Conservation (phyloP, 768 basidiomycete species). For the Serendipita sp. region DNA sequence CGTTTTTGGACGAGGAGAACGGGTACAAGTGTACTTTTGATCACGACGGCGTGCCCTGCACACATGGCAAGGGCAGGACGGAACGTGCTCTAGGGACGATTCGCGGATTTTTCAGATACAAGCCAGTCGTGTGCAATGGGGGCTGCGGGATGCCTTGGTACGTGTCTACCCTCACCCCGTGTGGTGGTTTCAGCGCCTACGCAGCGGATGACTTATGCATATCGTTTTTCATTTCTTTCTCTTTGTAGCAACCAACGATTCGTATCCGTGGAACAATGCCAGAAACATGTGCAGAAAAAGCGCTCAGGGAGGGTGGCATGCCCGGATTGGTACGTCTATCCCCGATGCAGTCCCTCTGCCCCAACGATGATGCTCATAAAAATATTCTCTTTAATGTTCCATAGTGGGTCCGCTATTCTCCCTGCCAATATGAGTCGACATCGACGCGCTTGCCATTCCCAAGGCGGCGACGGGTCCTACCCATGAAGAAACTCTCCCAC, state of each 20-base stretch:
- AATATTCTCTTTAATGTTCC: background rate
- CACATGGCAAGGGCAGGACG: background rate
- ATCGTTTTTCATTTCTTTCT: background rate
- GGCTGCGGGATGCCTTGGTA: background rate
- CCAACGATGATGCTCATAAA: background rate
- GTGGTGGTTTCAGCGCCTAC: background rate
- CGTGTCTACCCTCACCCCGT: too few relatives aligned
- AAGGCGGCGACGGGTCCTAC: background rate
- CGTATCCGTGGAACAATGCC: conserved; percentile 3
- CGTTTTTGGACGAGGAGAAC: conserved; percentile 5
- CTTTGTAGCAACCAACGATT: background rate
- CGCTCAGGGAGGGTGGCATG: conserved; percentile 1
- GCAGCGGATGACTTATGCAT: background rate
- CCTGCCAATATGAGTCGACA: conserved; percentile 5
- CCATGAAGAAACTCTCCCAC: background rate
- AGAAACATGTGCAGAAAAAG: conserved; percentile 4
- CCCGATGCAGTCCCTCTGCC: background rate
- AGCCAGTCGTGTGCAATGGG: background rate
- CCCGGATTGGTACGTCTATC: background rate
- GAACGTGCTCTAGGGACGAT: conserved; percentile 5
- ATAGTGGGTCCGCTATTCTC: conserved; percentile 1
- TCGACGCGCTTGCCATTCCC: background rate
- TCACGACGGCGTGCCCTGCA: background rate
- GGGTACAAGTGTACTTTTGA: conserved; percentile 5
- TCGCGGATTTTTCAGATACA: background rate